These are phyloP conservation scores for Alternaria consortialis DNA, from an alignment of 2,329 filamentous ascomycete genomes.

Conservation along the genomic window DNA sequence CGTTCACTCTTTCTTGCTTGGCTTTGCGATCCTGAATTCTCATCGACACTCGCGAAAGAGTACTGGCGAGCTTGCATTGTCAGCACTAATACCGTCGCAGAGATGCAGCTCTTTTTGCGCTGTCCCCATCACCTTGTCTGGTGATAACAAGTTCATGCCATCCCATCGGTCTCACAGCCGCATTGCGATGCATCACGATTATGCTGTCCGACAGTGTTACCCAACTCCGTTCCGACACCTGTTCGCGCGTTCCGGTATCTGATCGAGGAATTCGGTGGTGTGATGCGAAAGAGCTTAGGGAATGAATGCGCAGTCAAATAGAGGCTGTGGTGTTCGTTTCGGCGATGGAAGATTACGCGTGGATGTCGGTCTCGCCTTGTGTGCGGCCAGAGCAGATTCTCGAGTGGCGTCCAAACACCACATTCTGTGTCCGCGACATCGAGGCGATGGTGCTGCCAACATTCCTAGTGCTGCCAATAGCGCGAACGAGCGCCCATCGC, in stretches of 20 bases:
- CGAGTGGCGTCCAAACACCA: background rate
- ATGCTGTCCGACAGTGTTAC: background rate
- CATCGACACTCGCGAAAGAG: background rate
- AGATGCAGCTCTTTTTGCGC: background rate
- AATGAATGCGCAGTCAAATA: background rate
- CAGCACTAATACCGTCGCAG: background rate
- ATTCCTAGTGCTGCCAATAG: background rate
- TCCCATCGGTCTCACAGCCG: background rate
- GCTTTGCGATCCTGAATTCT: background rate
- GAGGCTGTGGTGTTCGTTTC: background rate
- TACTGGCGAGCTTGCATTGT: background rate
- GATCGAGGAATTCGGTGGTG: background rate
- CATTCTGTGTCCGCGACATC: background rate
- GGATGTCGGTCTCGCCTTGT: conserved; percentile 1
- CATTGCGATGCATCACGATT: background rate
- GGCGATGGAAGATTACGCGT: background rate
- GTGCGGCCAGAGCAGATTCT: background rate
- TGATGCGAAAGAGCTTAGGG: background rate
- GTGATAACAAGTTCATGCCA: background rate
- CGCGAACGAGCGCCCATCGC: background rate
- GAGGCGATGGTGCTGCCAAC: background rate
- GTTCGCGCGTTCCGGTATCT: background rate
- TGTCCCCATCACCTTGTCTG: background rate
- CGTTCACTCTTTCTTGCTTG: background rate
- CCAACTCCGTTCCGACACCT: background rate